Conservation (phyloP, 1,284 basidiomycete genomes). For the Xerocomus amazonicus region DNA sequence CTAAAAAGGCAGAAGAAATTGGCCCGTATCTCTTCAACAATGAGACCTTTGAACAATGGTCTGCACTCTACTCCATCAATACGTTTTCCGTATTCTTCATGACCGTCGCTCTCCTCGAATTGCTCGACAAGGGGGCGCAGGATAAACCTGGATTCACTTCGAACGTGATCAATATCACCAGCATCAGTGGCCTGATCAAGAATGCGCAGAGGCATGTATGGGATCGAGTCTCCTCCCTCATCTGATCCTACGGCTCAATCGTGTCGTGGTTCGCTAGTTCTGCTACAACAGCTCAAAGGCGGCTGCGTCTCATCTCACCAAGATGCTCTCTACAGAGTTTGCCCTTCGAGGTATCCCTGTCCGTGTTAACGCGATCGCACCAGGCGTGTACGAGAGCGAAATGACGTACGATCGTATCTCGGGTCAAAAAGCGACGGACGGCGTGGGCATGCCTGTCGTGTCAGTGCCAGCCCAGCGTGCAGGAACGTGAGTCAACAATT, state of each 20-base stretch:
- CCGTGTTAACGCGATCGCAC: constrained; percentile 66
- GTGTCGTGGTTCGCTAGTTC: constrained; percentile 45
- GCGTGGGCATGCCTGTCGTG: constrained; percentile 50
- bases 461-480: constrained; percentile 59
- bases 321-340: constrained; percentile 71
- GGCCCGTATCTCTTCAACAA: constrained; percentile 64
- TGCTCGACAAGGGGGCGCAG: constrained; percentile 66
- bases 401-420: constrained; percentile 60
- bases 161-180: constrained; percentile 71
- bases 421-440: constrained; percentile 47
- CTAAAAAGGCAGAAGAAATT: constrained; percentile 57
- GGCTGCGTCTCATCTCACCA: constrained; percentile 69
- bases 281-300: constrained; percentile 78
- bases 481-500: constrained; percentile 55
- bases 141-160: constrained; percentile 56
- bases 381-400: constrained; percentile 71
- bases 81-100: constrained; percentile 71
- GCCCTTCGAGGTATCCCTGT: constrained; percentile 64
- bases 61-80: constrained; percentile 59
- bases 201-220: constrained; percentile 71
- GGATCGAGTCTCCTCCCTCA: constrained; percentile 3
- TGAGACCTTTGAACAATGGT: constrained; percentile 63
- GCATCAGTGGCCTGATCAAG: constrained; percentile 67
- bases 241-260: background rate
- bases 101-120: constrained; percentile 69